Evolutionary conservation across 129 eudicot species (phyloP).

Genomic region (Lonicera japonica): DNA sequence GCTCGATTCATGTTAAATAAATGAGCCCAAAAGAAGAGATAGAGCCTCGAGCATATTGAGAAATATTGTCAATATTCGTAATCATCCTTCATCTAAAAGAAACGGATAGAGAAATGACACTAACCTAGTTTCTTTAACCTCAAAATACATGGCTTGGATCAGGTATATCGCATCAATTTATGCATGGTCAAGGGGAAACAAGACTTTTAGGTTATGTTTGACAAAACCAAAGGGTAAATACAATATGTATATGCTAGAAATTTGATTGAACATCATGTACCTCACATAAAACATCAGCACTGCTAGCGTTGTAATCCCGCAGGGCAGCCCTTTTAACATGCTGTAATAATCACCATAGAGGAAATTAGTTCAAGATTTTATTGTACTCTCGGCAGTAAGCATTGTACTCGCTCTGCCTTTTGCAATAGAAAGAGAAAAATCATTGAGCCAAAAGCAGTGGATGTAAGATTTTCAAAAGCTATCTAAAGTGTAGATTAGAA

Average conservation of each 20-base stretch:
- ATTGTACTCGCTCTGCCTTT: background rate
- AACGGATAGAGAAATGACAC: too few relatives aligned
- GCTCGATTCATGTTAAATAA: too few relatives aligned
- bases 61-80: too few relatives aligned
- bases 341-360: slow-evolving; percentile 26
- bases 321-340: slow-evolving; percentile 70
- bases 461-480: background rate
- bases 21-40: background rate
- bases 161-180: too few relatives aligned
- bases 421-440: background rate
- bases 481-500: too few relatives aligned
- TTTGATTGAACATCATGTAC: slow-evolving; percentile 24
- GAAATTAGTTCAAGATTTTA: background rate
- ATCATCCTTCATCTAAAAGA: too few relatives aligned
- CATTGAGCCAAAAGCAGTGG: background rate
- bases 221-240: background rate
- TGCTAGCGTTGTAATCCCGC: slow-evolving; percentile 71
- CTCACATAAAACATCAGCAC: slow-evolving; percentile 95
- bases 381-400: background rate
- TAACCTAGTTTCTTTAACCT: too few relatives aligned
- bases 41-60: too few relatives aligned
- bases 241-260: background rate
- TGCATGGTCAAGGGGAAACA: too few relatives aligned
- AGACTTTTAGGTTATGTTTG: background rate
- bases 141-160: too few relatives aligned